A percentile compares a stretch with the other conserved stretches of the same genome.
Conservation (phyloP, 345 rosid species). For the Syzygium jambos region DNA sequence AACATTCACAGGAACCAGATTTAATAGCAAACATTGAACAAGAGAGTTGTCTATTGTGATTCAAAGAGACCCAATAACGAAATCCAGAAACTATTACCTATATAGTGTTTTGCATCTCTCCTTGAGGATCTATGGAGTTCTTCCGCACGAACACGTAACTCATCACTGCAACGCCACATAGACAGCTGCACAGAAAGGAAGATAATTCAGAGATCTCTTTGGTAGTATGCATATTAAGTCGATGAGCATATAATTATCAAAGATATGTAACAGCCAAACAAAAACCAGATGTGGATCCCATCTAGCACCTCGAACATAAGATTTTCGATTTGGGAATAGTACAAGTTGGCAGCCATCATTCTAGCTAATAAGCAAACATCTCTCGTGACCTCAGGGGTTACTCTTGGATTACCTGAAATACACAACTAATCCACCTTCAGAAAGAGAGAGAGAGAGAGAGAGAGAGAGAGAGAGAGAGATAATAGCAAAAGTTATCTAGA, state of each 20-base stretch:
- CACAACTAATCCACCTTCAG: neutral
- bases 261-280: neutral
- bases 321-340: slow-evolving; percentile 87
- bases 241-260: neutral
- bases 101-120: slow-evolving; percentile 95
- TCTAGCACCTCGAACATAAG: slow-evolving; percentile 88
- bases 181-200: slow-evolving; percentile 55
- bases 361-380: slow-evolving; percentile 96
- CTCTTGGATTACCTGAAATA: slow-evolving; percentile 84
- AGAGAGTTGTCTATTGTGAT: neutral
- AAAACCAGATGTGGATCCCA: neutral
- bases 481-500: neutral
- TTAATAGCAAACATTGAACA: neutral
- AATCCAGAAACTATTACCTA: slow-evolving; percentile 40
- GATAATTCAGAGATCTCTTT: neutral
- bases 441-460: neutral
- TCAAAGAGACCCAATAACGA: neutral
- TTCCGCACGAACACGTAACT: slow-evolving; percentile 72
- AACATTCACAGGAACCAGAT: neutral
- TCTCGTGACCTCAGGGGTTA: slow-evolving; percentile 98
- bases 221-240: neutral
- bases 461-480: neutral
- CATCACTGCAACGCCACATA: slow-evolving; percentile 99
- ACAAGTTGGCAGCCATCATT: slow-evolving; percentile 98
- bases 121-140: slow-evolving; percentile 66